These are phyloP conservation scores for Evansstolkia leycettana DNA, from an alignment of 495 filamentous ascomycete species.

Conservation along the genomic window DNA sequence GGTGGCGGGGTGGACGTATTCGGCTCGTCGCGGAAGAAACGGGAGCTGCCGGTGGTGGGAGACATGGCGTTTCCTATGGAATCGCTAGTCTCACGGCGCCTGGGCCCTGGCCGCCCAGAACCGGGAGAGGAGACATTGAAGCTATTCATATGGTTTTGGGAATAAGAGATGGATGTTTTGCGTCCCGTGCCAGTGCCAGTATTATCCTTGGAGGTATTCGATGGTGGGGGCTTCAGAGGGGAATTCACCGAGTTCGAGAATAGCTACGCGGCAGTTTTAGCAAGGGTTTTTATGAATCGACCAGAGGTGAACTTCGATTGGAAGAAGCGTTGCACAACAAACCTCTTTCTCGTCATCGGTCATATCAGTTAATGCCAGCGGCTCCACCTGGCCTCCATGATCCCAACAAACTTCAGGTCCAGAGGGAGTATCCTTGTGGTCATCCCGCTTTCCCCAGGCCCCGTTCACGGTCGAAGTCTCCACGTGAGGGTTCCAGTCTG, in stretches of 20 bases:
- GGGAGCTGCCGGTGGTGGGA: slow-evolving; percentile 32
- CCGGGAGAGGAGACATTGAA: slow-evolving; percentile 46
- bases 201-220: slow-evolving; percentile 57
- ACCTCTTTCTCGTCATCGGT: slow-evolving; percentile 77
- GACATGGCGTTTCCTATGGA: slow-evolving; percentile 50
- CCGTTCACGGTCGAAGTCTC: slow-evolving; percentile 48
- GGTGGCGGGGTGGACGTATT: slow-evolving; percentile 49
- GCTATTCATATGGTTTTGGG: slow-evolving; percentile 30
- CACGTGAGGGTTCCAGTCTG: slow-evolving; percentile 63
- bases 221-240: slow-evolving; percentile 71
- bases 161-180: slow-evolving; percentile 64
- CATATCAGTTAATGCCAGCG: slow-evolving; percentile 65
- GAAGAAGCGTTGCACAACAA: slow-evolving; percentile 11
- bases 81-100: slow-evolving; percentile 83
- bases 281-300: background rate
- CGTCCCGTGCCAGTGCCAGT: slow-evolving; percentile 45
- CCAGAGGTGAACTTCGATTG: slow-evolving; percentile 1
- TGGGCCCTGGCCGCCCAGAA: slow-evolving; percentile 52
- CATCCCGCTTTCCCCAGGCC: slow-evolving; percentile 67
- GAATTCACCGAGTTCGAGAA: slow-evolving; percentile 87
- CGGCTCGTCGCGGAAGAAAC: slow-evolving; percentile 48
- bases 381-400: slow-evolving; percentile 53
- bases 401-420: slow-evolving; percentile 90
- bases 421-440: slow-evolving; percentile 46
- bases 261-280: slow-evolving; percentile 29